These are phyloP conservation scores for Brassica rapa DNA, from an alignment of 345 rosid genomes.

Conservation along the genomic window DNA sequence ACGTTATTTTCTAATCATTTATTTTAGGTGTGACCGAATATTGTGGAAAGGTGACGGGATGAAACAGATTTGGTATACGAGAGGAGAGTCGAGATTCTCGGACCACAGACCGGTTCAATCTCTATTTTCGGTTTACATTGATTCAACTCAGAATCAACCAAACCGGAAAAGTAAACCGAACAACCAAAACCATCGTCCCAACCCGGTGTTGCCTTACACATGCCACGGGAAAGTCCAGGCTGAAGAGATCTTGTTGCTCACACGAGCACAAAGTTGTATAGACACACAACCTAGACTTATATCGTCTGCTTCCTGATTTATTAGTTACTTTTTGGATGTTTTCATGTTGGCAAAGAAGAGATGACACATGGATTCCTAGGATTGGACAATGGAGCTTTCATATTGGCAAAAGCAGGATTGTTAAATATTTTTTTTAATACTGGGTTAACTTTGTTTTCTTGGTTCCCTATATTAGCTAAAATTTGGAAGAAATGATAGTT, in stretches of 20 bases:
- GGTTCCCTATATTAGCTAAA: neutral
- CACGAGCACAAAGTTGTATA: conserved; percentile 56
- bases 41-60: conserved; percentile 89
- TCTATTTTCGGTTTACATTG: conserved; percentile 63
- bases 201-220: conserved; percentile 47
- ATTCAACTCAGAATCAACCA: conserved; percentile 27
- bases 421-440: neutral
- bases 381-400: conserved; percentile 33
- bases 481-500: neutral
- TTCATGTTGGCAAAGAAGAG: conserved; percentile 35
- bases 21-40: conserved; percentile 87
- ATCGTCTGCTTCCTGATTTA: conserved; percentile 26
- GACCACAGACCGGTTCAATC: conserved; percentile 96
- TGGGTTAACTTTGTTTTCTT: neutral
- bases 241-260: conserved; percentile 64
- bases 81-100: conserved; percentile 93
- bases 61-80: conserved; percentile 65
- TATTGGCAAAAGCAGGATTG: neutral
- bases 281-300: conserved; percentile 43
- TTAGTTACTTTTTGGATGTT: conserved; percentile 26
- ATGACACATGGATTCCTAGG: conserved; percentile 34
- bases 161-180: conserved; percentile 26
- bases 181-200: conserved; percentile 46
- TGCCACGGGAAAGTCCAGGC: conserved; percentile 73
- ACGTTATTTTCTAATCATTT: neutral